Conservation (phyloP, 371 early-diverging fungal genomes). For the Mucor sp. region DNA sequence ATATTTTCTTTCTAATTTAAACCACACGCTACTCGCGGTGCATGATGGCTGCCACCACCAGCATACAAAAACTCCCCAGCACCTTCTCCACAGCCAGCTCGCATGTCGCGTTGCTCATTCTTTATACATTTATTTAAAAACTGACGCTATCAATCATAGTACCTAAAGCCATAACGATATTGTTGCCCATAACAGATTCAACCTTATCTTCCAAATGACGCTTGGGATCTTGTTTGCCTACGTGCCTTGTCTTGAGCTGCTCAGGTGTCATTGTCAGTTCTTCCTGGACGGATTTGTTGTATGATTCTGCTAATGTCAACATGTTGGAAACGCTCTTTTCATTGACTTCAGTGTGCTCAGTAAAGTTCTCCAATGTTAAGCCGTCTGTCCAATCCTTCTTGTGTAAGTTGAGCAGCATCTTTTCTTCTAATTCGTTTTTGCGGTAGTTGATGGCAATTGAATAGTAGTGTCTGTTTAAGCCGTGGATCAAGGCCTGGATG, state of each 20-base stretch:
- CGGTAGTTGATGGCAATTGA: constrained; percentile 99
- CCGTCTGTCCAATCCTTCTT: constrained; percentile 99
- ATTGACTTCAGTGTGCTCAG: constrained; percentile 79
- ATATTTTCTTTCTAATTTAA: not conserved
- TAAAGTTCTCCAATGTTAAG: constrained; percentile 86
- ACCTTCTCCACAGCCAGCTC: no score
- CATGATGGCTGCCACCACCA: no score
- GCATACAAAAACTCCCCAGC: no score
- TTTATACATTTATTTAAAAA: constrained; percentile 46
- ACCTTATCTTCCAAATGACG: constrained; percentile 94
- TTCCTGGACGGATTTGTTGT: constrained; percentile 96
- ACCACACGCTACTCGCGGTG: no score
- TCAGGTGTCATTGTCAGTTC: constrained; percentile 93
- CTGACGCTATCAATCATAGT: constrained; percentile 89
- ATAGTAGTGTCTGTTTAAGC: constrained; percentile 99
- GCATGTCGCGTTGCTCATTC: not conserved
- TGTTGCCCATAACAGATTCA: constrained; percentile 88
- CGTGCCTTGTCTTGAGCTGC: constrained; percentile 95
- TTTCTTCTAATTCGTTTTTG: constrained; percentile 99
- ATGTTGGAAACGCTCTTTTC: constrained; percentile 82
- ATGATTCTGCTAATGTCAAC: constrained; percentile 87
- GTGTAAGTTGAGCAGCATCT: constrained; percentile 99
- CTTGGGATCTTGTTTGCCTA: constrained; percentile 98
- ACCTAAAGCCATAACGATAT: constrained; percentile 93
- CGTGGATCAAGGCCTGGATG: constrained; percentile 99